phyloP scores from a whole-genome alignment of 164 flowering plant species.

The Sextonia rubra region DNA sequence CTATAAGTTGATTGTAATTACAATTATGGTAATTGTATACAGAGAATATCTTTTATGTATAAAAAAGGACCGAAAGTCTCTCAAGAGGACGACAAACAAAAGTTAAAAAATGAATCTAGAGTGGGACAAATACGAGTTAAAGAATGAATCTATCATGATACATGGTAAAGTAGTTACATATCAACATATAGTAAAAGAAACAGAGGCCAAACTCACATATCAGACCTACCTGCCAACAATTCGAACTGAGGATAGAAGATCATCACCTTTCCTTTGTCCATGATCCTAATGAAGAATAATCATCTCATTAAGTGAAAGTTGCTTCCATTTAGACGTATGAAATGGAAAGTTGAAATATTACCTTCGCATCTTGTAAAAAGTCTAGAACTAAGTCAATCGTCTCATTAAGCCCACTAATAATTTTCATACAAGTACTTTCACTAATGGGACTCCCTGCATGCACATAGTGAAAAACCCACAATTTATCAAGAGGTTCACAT shows the following conservation, averaged over 20 bases:
- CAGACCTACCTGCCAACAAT: constrained; percentile 67
- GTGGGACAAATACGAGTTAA: too few species aligned
- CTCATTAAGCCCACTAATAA: constrained; percentile 73
- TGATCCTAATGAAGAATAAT: constrained; percentile 52
- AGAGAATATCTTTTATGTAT: too few species aligned
- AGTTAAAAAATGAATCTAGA: too few species aligned
- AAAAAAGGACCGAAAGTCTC: too few species aligned
- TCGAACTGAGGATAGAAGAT: constrained; percentile 90
- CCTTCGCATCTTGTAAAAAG: constrained; percentile 92
- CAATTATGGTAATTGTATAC: too few species aligned
- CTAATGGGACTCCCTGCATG: constrained; percentile 40
- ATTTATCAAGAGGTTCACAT: not conserved
- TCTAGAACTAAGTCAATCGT: constrained; percentile 72
- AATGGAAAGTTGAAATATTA: constrained; percentile 15
- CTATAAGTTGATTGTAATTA: too few species aligned
- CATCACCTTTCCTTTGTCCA: constrained; percentile 78
- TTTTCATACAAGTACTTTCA: constrained; percentile 52
- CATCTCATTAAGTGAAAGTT: not conserved
- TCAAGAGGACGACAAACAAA: too few species aligned
- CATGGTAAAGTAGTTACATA: too few species aligned
- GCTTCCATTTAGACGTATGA: not conserved
- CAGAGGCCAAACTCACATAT: too few species aligned
- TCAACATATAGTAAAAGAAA: too few species aligned
- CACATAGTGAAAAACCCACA: not conserved
- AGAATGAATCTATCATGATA: too few species aligned